Percentiles rank a stretch among this genome's conserved stretches.
phyloP scores from a whole-genome alignment of 2,329 filamentous ascomycete species.

The Lachnellula subtilissima region DNA sequence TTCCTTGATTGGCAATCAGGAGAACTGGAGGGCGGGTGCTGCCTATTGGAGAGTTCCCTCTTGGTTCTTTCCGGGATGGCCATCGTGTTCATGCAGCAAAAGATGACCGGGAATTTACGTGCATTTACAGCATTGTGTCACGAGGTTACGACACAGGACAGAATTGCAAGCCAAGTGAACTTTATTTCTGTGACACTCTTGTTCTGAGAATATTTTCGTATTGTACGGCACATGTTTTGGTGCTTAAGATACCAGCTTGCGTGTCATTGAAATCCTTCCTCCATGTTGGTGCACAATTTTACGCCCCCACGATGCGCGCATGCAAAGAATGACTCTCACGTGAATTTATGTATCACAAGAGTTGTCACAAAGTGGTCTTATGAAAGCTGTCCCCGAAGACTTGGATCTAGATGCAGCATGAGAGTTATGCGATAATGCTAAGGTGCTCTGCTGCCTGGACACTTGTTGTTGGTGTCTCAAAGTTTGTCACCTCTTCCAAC shows the following conservation, averaged over 20 bases:
- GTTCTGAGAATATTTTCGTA: background rate
- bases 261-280: background rate
- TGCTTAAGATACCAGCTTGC: background rate
- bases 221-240: background rate
- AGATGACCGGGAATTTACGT: background rate
- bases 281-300: background rate
- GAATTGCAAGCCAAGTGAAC: background rate
- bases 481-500: background rate
- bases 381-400: conserved; percentile 1
- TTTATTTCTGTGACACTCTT: background rate
- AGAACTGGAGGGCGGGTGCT: background rate
- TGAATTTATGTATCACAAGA: background rate
- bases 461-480: background rate
- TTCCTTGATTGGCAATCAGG: background rate
- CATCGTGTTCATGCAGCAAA: no score
- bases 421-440: background rate
- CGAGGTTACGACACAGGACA: background rate
- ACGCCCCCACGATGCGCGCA: background rate
- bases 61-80: background rate
- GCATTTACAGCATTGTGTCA: background rate
- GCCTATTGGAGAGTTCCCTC: background rate
- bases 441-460: background rate
- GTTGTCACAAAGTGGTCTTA: background rate
- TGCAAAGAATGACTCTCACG: conserved; percentile 2
- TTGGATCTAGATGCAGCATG: background rate